phyloP scores from a whole-genome alignment of 495 filamentous ascomycete species.

The Aspergillus panamensis region DNA sequence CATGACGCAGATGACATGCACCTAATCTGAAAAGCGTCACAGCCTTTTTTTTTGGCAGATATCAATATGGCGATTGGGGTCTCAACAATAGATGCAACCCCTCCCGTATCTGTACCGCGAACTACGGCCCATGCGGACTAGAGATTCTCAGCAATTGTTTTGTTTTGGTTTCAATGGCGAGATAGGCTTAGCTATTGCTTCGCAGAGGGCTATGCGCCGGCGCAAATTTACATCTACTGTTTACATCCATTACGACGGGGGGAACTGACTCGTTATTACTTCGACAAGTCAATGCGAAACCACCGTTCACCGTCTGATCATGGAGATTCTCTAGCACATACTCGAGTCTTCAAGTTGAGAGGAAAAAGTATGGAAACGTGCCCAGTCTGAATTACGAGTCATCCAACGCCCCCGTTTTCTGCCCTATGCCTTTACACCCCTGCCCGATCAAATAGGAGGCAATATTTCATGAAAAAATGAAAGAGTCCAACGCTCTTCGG shows the following conservation, averaged over 20 bases:
- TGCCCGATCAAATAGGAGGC: background rate
- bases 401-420: too few relatives aligned
- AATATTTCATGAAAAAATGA: background rate
- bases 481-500: background rate
- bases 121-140: background rate
- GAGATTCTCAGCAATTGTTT: background rate
- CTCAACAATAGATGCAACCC: constrained; percentile 1
- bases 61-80: background rate
- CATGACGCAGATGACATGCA: constrained; percentile 1
- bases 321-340: background rate
- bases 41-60: background rate
- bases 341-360: too few relatives aligned
- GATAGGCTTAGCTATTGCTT: background rate
- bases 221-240: background rate
- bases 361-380: too few relatives aligned
- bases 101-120: background rate
- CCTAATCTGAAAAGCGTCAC: background rate
- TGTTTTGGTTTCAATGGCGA: background rate
- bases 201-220: background rate
- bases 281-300: constrained; percentile 7
- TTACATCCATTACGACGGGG: background rate
- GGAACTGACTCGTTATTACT: background rate
- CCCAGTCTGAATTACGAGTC: too few relatives aligned
- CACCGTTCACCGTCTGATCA: constrained; percentile 9
- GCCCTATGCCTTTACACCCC: background rate